Evolutionary conservation across 768 basidiomycete genomes (phyloP).

Genomic region (Tylopilus plumbeoviolaceoides): DNA sequence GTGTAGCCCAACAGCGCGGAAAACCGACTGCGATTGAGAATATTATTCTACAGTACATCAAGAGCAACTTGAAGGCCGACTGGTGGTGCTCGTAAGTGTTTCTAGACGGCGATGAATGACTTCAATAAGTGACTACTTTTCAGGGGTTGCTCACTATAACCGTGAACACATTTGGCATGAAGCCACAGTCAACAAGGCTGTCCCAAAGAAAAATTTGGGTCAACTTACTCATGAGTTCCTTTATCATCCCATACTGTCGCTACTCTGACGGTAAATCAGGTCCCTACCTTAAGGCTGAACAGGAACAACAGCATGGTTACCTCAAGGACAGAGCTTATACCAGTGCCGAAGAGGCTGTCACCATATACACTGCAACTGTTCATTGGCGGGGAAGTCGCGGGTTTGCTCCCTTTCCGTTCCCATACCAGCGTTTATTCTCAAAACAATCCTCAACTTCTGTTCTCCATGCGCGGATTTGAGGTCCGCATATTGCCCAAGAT

Average conservation of each 20-base stretch:
- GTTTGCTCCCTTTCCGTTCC: conserved; percentile 98
- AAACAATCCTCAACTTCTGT: too few relatives aligned
- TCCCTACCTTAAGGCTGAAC: too few relatives aligned
- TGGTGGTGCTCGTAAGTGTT: conserved; percentile 85
- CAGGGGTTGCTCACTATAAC: conserved; percentile 92
- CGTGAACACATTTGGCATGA: conserved; percentile 96
- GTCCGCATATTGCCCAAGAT: conserved; percentile 96
- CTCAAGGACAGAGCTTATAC: conserved; percentile 99
- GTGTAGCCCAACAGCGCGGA: too few relatives aligned
- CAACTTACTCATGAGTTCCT: conserved; percentile 77
- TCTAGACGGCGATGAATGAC: neutral
- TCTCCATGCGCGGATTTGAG: conserved; percentile 99
- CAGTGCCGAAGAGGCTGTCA: conserved; percentile 97
- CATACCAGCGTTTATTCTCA: conserved; percentile 89
- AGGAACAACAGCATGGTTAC: conserved; percentile 96
- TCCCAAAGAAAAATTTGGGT: conserved; percentile 98
- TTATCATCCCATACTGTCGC: neutral
- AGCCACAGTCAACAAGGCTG: conserved; percentile 96
- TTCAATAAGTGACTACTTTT: conserved; percentile 1
- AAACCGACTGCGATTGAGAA: conserved; percentile 99
- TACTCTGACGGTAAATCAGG: conserved; percentile 35
- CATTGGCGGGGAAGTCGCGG: conserved; percentile 98
- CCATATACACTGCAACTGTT: too few relatives aligned
- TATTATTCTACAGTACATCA: conserved; percentile 97
- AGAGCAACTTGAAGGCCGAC: conserved; percentile 98